phyloP scores from a whole-genome alignment of 2,329 filamentous ascomycete species.

The Cercospora zeina region DNA sequence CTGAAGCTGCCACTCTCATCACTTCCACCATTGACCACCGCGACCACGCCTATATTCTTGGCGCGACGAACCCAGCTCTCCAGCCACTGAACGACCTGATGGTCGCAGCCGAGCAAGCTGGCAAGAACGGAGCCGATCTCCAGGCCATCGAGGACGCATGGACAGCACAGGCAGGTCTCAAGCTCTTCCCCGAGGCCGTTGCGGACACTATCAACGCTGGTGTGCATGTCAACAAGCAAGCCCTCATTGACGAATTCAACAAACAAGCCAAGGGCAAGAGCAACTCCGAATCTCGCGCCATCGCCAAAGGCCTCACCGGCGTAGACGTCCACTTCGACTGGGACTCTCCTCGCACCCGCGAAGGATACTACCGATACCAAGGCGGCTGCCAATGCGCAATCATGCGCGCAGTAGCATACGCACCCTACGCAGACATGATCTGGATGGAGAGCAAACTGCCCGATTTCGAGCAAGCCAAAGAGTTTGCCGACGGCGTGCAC shows the following conservation, averaged over 20 bases:
- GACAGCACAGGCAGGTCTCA: conserved; percentile 74
- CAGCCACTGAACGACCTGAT: conserved; percentile 89
- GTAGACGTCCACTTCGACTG: conserved; percentile 89
- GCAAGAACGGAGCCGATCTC: conserved; percentile 76
- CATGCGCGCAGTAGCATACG: conserved; percentile 88
- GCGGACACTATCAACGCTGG: conserved; percentile 74
- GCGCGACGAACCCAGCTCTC: conserved; percentile 79
- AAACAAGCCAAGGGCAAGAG: conserved; percentile 74
- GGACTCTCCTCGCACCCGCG: conserved; percentile 87
- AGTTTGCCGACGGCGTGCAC: conserved; percentile 92
- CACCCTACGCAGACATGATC: conserved; percentile 90
- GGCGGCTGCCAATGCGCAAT: conserved; percentile 90
- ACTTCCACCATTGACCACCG: conserved; percentile 93
- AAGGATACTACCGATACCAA: conserved; percentile 91
- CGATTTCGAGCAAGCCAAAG: conserved; percentile 84
- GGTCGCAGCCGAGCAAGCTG: conserved; percentile 76
- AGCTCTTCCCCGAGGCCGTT: conserved; percentile 89
- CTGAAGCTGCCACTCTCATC: conserved; percentile 95
- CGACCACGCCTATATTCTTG: conserved; percentile 91
- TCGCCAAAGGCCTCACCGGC: conserved; percentile 75
- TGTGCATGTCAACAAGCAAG: conserved; percentile 66
- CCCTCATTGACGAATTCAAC: conserved; percentile 66
- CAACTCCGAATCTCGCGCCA: conserved; percentile 75
- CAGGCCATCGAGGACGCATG: conserved; percentile 92
- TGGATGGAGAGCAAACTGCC: conserved; percentile 99